These are phyloP conservation scores for Cladosporium sp. DNA, from an alignment of 2,329 filamentous ascomycete genomes.

Conservation along the genomic window DNA sequence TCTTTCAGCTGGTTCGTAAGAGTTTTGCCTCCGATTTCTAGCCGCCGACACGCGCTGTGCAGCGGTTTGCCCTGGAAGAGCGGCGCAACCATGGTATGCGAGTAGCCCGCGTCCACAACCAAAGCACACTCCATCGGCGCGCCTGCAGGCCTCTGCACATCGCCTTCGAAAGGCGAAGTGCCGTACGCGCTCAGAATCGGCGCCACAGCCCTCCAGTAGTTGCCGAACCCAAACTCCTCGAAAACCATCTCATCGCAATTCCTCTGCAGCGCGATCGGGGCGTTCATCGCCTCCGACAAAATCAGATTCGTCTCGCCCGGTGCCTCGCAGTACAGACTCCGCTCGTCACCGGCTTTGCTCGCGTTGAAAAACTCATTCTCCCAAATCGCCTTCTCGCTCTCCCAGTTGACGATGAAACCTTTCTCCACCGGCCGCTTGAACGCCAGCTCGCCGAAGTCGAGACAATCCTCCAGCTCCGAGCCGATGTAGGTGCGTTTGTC, in stretches of 20 bases:
- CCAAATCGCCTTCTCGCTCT: slow-evolving; percentile 93
- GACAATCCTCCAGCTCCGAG: slow-evolving; percentile 71
- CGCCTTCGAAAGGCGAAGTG: slow-evolving; percentile 5
- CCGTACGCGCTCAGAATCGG: slow-evolving; percentile 63
- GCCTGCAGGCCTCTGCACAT: slow-evolving; percentile 9
- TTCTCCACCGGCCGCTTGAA: slow-evolving; percentile 90
- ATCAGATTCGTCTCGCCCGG: slow-evolving; percentile 78
- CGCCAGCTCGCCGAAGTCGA: slow-evolving; percentile 81
- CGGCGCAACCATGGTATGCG: slow-evolving; percentile 85
- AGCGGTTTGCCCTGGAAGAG: slow-evolving; percentile 75
- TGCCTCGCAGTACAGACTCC: slow-evolving; percentile 52
- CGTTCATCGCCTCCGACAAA: slow-evolving; percentile 80
- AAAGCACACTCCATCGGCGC: slow-evolving; percentile 73
- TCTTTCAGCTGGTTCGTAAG: slow-evolving; percentile 91
- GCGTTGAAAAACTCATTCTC: slow-evolving; percentile 69
- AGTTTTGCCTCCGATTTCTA: slow-evolving; percentile 89
- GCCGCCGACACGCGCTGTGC: slow-evolving; percentile 73
- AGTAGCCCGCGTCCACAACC: slow-evolving; percentile 87
- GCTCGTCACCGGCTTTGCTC: slow-evolving; percentile 53
- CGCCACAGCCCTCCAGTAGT: slow-evolving; percentile 72
- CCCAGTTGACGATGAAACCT: slow-evolving; percentile 94
- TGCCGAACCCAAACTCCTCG: slow-evolving; percentile 90
- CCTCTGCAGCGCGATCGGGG: slow-evolving; percentile 71
- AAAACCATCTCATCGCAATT: slow-evolving; percentile 97
- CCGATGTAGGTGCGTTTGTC: slow-evolving; percentile 74